Base-by-base conservation (phyloP, 768 basidiomycete species). In the Coprinopsis sp. region DNA sequence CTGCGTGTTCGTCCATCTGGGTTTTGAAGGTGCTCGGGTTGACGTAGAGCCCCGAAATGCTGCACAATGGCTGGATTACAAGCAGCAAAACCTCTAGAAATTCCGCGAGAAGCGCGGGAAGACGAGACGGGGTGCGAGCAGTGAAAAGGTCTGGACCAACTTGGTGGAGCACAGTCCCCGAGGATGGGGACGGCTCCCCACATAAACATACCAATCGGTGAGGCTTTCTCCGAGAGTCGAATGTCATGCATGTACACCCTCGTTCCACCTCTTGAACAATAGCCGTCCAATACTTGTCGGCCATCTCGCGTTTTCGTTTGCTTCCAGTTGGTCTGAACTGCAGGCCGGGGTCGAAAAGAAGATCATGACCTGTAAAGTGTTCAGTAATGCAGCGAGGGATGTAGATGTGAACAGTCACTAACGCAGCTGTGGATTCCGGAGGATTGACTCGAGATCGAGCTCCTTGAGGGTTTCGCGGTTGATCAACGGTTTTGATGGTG, bases 351-450 rank as follows among this genome's bases (percentile, higher is more conserved):
- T 95, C 92, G 54, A 94, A 93, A 54, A 94, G 78, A 50, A 94
- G 74, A 65, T 94, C 91, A 56, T 95, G 91, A 27, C 88, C 88
- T 91, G 57, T 22, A 44, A 44, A 49, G 51, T 52, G 51, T 40
- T 44, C 37, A 56, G 43, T 48, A 55, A 51, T 37, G 38, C 31
- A 44, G 24, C 34, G 31, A 50, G 47, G 38, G 22, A 47, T 46
- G 49, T 25, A 51, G 33, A 55, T 25, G 46, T 29, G 33, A 37
- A 37, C 49, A 37, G 53, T 33, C 18, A 84, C 84, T 69, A 67
- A 90, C 93, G 87, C 49, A 95, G 83, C 61, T 93, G 91, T 19
- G 91, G 89, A 63, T 92, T 92, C 38, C 87, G 80, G 47, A 95
- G 73, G 56, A 95, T 92, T 44, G 84, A 79, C 48, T 84, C 79